Conservation (phyloP, 495 filamentous ascomycete genomes). For the Neurospora intermedia region DNA sequence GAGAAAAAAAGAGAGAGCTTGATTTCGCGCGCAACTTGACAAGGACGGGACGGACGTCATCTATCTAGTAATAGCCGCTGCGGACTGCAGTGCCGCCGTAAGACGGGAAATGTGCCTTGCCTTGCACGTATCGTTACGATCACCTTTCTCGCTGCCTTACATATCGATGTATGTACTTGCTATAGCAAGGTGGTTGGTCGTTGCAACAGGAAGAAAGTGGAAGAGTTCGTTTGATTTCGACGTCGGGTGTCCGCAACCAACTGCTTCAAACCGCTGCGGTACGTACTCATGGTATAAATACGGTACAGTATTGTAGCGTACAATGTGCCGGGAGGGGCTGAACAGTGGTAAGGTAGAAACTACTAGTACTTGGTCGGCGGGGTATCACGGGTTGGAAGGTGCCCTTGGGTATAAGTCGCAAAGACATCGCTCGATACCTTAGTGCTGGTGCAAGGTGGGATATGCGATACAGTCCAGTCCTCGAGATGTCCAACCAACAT, state of each 20-base stretch:
- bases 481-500: not conserved
- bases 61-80: not conserved
- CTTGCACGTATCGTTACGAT: not conserved
- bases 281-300: not conserved
- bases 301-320: not conserved
- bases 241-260: not conserved
- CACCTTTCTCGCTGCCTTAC: not conserved
- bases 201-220: not conserved
- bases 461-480: not conserved
- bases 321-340: not conserved
- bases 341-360: not conserved
- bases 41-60: not conserved
- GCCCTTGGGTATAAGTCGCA: not conserved
- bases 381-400: not conserved
- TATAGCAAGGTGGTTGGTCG: not conserved
- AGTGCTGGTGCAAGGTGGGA: not conserved
- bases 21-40: not conserved
- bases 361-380: not conserved
- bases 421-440: not conserved
- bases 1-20: not conserved
- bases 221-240: not conserved
- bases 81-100: not conserved
- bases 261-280: not conserved
- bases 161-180: not conserved
- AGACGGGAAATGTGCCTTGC: not conserved